Percentiles rank a stretch among this genome's conserved stretches.
Conservation (phyloP, 2,329 filamentous ascomycete species). For the Coniochaeta hoffmannii region DNA sequence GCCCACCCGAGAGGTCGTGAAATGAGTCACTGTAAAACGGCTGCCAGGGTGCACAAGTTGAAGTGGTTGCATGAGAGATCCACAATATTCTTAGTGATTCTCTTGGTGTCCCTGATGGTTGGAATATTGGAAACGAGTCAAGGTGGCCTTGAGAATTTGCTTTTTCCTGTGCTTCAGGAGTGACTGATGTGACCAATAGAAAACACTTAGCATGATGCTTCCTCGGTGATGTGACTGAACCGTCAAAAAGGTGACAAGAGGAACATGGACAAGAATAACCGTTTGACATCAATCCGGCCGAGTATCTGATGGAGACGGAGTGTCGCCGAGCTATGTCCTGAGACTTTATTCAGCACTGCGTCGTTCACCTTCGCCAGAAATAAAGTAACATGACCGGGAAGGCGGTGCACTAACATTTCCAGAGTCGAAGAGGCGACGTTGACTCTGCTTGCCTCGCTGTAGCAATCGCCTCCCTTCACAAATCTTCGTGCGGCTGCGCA, state of each 20-base stretch:
- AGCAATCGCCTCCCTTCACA: not conserved
- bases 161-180: no score
- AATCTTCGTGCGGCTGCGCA: not conserved
- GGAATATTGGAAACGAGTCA: no score
- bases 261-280: not conserved
- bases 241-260: not conserved
- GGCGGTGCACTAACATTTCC: not conserved
- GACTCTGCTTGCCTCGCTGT: not conserved
- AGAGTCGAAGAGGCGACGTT: not conserved
- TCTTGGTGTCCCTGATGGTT: no score
- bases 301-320: not conserved
- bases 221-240: no score
- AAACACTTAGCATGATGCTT: no score
- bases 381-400: not conserved
- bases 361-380: not conserved
- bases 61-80: conserved; percentile 1
- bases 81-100: not conserved
- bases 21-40: not conserved
- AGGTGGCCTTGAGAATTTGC: no score
- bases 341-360: not conserved
- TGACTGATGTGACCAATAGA: no score
- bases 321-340: not conserved
- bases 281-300: not conserved
- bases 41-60: not conserved
- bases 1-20: not conserved